phyloP scores from a whole-genome alignment of 176 grass and related monocot species.

The Dendrocalamus sinicus region DNA sequence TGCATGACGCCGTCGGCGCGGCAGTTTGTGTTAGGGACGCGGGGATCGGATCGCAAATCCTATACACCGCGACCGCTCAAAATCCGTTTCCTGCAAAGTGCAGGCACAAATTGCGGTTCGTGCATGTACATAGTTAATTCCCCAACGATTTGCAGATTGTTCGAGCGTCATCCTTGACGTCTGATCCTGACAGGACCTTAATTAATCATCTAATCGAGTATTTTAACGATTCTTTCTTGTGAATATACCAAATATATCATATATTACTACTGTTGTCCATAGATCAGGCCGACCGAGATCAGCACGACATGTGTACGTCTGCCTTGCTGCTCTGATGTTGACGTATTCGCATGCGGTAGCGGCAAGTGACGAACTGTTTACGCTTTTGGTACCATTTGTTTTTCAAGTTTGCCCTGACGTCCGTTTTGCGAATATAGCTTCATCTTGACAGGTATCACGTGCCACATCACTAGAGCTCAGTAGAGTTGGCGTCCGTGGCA shows the following conservation, averaged over 20 bases:
- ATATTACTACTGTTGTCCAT: background rate
- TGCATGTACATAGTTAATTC: background rate
- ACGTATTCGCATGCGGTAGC: background rate
- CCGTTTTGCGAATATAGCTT: no score
- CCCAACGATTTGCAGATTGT: background rate
- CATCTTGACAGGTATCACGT: no score
- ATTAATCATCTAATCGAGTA: background rate
- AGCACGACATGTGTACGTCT: background rate
- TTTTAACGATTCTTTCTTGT: background rate
- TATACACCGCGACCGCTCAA: background rate
- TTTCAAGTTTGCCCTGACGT: no score
- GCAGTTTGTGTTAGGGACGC: background rate
- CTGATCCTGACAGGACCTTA: background rate
- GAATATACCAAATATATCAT: background rate
- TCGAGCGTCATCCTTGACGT: background rate
- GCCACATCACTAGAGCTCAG: no score
- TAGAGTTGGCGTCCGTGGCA: no score
- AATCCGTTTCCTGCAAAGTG: background rate
- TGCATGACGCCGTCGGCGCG: background rate
- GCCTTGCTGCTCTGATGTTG: background rate
- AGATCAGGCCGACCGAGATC: background rate
- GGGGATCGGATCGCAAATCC: background rate
- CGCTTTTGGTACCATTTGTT: no score
- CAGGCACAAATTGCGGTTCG: background rate
- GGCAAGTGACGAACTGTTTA: no score